Evolutionary conservation across 331 rosid genomes (phyloP).

Genomic region (Spiraea crenata): DNA sequence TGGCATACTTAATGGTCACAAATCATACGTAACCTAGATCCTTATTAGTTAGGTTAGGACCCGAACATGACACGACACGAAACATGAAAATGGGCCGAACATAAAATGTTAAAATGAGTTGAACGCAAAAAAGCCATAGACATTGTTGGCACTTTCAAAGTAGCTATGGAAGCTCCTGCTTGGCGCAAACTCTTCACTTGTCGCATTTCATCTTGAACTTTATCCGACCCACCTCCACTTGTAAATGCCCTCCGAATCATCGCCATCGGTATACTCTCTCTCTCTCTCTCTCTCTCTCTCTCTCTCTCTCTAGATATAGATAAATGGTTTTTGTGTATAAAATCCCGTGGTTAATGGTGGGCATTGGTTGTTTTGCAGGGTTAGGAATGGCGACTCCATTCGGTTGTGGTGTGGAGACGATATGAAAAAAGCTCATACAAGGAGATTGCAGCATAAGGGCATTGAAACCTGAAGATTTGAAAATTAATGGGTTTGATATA

Average conservation of each 20-base stretch:
- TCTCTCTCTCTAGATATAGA: not conserved
- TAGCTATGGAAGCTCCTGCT: constrained; percentile 34
- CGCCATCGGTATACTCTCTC: constrained; percentile 57
- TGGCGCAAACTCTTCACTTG: constrained; percentile 33
- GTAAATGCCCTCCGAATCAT: constrained; percentile 83
- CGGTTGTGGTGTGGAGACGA: constrained; percentile 82
- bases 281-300: not conserved
- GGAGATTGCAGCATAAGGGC: constrained; percentile 77
- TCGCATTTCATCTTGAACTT: constrained; percentile 34
- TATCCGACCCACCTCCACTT: constrained; percentile 60
- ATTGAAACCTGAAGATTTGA: constrained; percentile 58
- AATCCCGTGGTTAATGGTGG: too few species aligned
- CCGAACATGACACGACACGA: too few species aligned
- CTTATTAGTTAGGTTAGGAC: too few species aligned
- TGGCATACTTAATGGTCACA: too few species aligned
- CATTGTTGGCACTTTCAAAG: constrained; percentile 3
- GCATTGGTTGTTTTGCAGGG: constrained; percentile 45
- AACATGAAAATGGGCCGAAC: too few species aligned
- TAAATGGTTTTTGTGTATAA: too few species aligned
- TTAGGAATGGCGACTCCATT: constrained; percentile 93
- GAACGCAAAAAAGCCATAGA: not conserved
- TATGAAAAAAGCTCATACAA: constrained; percentile 64
- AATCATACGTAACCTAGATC: too few species aligned
- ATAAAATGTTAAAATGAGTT: not conserved
- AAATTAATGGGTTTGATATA: constrained; percentile 61